phyloP scores from a whole-genome alignment of 345 rosid species.

The Hibiscus trionum region DNA sequence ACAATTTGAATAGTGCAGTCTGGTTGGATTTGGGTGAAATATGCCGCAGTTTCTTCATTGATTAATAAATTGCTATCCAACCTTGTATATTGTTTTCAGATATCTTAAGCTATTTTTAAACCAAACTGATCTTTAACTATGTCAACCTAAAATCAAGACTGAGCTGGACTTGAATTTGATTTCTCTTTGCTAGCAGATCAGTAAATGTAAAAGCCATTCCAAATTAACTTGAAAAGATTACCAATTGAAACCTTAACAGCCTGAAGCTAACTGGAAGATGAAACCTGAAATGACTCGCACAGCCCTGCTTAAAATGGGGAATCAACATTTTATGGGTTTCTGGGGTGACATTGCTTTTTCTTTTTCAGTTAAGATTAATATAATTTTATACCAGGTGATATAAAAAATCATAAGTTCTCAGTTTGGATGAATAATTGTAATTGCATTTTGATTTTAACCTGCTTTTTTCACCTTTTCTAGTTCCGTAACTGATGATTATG shows the following conservation, averaged over 20 bases:
- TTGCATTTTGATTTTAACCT: neutral
- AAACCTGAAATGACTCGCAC: neutral
- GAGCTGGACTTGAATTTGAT: neutral
- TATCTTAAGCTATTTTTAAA: neutral
- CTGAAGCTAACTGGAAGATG: neutral
- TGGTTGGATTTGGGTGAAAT: neutral
- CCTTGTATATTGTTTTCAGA: neutral
- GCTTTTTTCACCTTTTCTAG: neutral
- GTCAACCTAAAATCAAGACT: neutral
- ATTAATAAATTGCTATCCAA: neutral
- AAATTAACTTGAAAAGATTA: conserved; percentile 4
- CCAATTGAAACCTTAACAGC: neutral
- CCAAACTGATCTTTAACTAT: neutral
- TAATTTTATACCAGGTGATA: neutral
- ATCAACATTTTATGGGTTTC: neutral
- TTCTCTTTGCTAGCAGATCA: neutral
- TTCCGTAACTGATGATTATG: neutral
- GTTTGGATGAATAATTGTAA: neutral
- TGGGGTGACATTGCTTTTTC: neutral
- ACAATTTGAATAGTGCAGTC: neutral
- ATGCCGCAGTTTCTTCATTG: neutral
- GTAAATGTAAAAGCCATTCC: neutral
- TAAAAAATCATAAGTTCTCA: neutral
- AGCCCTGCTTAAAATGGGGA: neutral
- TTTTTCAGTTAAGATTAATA: neutral